Conservation (phyloP, 129 eudicot species). For the Ambrosia trifida region DNA sequence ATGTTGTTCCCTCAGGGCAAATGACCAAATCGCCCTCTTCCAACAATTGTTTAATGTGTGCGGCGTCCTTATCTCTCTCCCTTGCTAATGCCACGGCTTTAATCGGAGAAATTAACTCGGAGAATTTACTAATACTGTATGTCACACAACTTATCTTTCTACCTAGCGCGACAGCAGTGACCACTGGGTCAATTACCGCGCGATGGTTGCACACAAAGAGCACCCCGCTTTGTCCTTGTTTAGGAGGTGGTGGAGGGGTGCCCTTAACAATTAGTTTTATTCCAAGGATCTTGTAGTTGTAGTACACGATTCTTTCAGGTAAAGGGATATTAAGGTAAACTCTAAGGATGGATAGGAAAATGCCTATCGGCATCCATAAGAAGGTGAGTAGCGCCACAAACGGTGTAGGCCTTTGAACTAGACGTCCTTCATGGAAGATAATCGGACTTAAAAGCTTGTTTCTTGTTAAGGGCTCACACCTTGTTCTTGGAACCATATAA, state of each 20-base stretch:
- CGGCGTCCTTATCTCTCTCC: constrained; percentile 75
- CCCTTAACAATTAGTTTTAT: constrained; percentile 80
- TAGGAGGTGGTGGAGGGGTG: constrained; percentile 78
- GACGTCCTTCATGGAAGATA: constrained; percentile 86
- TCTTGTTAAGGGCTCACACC: constrained; percentile 53
- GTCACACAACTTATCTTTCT: constrained; percentile 83
- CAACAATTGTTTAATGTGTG: constrained; percentile 56
- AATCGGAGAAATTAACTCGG: constrained; percentile 72
- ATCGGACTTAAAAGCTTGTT: constrained; percentile 69
- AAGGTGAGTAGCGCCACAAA: constrained; percentile 60
- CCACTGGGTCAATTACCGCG: constrained; percentile 71
- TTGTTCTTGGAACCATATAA: constrained; percentile 64
- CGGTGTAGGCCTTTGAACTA: constrained; percentile 81
- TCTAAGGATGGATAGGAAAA: constrained; percentile 58
- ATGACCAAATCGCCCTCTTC: constrained; percentile 81
- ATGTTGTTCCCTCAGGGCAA: constrained; percentile 90
- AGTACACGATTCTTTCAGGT: constrained; percentile 61
- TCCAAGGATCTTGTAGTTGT: constrained; percentile 65
- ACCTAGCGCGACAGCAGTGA: constrained; percentile 68
- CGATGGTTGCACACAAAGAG: constrained; percentile 92
- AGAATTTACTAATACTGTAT: constrained; percentile 73
- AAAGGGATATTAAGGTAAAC: constrained; percentile 65
- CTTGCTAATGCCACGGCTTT: constrained; percentile 76
- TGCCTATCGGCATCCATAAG: constrained; percentile 84
- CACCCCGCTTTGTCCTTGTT: constrained; percentile 59